These are phyloP conservation scores for Globisporangium takayamanum DNA, from an alignment of 352 stramenopile genomes.

Conservation along the genomic window DNA sequence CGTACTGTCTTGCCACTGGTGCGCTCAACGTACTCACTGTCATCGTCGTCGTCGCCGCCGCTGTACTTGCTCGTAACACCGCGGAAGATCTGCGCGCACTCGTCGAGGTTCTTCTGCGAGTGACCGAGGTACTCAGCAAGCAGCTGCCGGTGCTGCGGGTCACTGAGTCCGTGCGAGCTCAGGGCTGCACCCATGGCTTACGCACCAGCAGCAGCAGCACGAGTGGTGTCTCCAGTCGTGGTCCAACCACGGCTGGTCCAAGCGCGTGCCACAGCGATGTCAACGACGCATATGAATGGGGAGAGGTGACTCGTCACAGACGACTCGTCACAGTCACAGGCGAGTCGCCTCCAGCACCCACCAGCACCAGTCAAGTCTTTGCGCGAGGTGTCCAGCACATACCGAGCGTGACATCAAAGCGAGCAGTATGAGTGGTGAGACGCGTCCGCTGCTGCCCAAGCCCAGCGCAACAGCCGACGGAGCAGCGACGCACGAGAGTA, in stretches of 20 bases:
- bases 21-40: background rate
- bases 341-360: background rate
- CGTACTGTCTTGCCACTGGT: background rate
- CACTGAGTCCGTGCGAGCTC: constrained; percentile 16
- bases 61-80: constrained; percentile 22
- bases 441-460: constrained; percentile 40
- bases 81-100: constrained; percentile 53
- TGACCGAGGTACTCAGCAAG: constrained; percentile 52
- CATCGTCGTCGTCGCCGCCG: constrained; percentile 12
- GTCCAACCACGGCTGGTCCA: background rate
- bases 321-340: background rate
- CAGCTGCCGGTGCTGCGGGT: constrained; percentile 26
- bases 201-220: background rate
- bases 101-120: constrained; percentile 36
- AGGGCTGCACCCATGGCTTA: constrained; percentile 19
- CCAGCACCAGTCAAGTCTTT: background rate
- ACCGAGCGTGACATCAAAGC: background rate
- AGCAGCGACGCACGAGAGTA: constrained; percentile 14
- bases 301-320: background rate
- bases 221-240: background rate
- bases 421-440: constrained; percentile 20
- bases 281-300: background rate
- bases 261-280: background rate
- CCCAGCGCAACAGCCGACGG: background rate
- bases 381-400: background rate